Percentiles rank a stretch among this genome's conserved stretches.
Evolutionary conservation across 1,139 yeast genomes (phyloP).

Genomic region (Chernovozyma sophiae-reginae): DNA sequence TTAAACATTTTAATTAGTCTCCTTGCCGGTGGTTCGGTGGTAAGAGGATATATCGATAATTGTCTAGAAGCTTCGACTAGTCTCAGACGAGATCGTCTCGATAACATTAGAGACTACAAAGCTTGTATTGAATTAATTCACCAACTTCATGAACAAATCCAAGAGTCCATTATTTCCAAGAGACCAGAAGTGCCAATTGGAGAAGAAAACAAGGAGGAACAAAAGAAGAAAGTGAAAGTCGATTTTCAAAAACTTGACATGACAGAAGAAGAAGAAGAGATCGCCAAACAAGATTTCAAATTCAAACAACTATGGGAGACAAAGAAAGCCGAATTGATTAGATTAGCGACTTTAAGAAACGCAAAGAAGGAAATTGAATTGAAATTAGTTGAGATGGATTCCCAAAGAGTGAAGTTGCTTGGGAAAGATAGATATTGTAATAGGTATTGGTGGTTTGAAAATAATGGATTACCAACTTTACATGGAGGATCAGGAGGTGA

Average conservation of each 20-base stretch:
- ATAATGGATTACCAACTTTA: constrained; percentile 69
- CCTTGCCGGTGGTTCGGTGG: constrained; percentile 52
- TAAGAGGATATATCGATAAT: constrained; percentile 64
- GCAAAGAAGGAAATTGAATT: constrained; percentile 52
- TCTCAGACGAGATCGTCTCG: constrained; percentile 66
- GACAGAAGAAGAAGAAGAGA: constrained; percentile 45
- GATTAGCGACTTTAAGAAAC: constrained; percentile 41
- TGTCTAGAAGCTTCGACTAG: constrained; percentile 63
- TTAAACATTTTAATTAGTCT: constrained; percentile 56
- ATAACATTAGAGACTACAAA: constrained; percentile 61
- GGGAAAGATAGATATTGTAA: constrained; percentile 85
- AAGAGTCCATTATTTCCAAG: constrained; percentile 18
- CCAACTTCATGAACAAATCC: constrained; percentile 36
- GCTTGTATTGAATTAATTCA: constrained; percentile 46
- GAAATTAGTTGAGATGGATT: constrained; percentile 60
- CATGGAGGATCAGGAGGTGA: constrained; percentile 37
- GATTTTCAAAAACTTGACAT: constrained; percentile 37
- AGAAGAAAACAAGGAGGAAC: constrained; percentile 13
- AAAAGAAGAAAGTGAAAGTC: constrained; percentile 22
- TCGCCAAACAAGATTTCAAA: constrained; percentile 43
- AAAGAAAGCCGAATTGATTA: constrained; percentile 36
- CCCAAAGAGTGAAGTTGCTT: constrained; percentile 70
- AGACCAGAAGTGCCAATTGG: constrained; percentile 6
- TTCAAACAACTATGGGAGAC: constrained; percentile 42
- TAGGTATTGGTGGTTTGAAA: constrained; percentile 95